phyloP scores from a whole-genome alignment of 139 green algal species.

The Chlamydomonas schloesseri region DNA sequence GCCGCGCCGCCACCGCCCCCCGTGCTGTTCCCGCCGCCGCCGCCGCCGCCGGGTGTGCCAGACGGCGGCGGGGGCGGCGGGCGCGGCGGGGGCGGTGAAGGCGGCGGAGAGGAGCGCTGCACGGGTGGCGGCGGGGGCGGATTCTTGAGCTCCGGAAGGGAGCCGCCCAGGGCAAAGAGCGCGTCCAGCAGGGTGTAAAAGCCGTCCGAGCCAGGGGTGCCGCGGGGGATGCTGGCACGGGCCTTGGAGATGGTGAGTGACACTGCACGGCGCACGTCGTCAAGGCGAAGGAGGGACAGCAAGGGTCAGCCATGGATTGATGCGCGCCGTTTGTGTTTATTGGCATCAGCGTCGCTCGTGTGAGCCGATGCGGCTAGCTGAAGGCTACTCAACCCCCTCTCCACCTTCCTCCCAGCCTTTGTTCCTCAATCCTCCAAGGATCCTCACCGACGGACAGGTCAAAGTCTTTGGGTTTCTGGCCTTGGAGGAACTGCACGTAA shows the following conservation, averaged over 20 bases:
- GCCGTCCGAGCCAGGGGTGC: neutral
- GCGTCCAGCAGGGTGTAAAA: neutral
- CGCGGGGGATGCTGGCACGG: neutral
- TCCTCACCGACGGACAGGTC: neutral
- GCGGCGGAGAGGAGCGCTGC: neutral
- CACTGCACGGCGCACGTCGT: neutral
- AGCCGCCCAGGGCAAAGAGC: neutral
- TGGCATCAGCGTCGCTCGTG: too few species aligned
- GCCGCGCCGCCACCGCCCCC: too few species aligned
- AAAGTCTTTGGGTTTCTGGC: neutral
- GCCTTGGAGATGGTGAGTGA: neutral
- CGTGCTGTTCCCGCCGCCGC: neutral
- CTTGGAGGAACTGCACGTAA: neutral
- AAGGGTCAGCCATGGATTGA: too few species aligned
- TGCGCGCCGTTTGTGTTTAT: too few species aligned
- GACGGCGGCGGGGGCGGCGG: too few species aligned
- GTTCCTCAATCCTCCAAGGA: neutral
- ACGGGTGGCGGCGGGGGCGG: neutral
- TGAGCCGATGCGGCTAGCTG: too few species aligned
- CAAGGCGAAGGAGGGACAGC: too few species aligned
- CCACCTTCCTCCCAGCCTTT: neutral
- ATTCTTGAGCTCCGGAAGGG: neutral
- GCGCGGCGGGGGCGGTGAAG: neutral
- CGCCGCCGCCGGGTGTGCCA: too few species aligned
- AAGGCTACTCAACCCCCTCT: too few species aligned